phyloP scores from a whole-genome alignment of 768 basidiomycete species.

The Lactarius trivialis region DNA sequence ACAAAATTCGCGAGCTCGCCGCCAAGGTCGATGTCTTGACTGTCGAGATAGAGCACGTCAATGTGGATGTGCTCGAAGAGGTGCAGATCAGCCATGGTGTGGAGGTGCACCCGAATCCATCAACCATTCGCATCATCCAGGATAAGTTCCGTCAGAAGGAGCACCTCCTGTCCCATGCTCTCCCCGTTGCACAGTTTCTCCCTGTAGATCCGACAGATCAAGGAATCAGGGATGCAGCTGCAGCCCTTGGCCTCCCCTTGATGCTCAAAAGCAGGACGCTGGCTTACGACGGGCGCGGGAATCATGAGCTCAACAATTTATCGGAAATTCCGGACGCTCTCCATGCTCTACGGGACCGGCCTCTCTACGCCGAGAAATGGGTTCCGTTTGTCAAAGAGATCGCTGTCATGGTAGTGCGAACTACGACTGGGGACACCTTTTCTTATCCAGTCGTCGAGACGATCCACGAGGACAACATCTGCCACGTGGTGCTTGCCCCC shows the following conservation, averaged over 20 bases:
- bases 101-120: slow-evolving; percentile 64
- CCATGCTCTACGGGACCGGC: slow-evolving; percentile 57
- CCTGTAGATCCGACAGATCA: slow-evolving; percentile 48
- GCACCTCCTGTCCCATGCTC: slow-evolving; percentile 43
- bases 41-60: slow-evolving; percentile 95
- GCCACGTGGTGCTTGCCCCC: slow-evolving; percentile 89
- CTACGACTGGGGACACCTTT: slow-evolving; percentile 58
- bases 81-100: slow-evolving; percentile 37
- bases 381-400: slow-evolving; percentile 85
- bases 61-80: slow-evolving; percentile 64
- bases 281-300: slow-evolving; percentile 95
- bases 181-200: slow-evolving; percentile 55
- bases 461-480: slow-evolving; percentile 87
- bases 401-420: slow-evolving; percentile 94
- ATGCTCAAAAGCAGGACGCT: slow-evolving; percentile 96
- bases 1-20: slow-evolving; percentile 75
- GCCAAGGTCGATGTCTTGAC: slow-evolving; percentile 80
- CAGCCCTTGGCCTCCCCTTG: slow-evolving; percentile 70
- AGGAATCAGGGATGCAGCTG: slow-evolving; percentile 46
- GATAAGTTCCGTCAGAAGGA: slow-evolving; percentile 61
- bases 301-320: slow-evolving; percentile 62
- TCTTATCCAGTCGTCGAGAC: slow-evolving; percentile 95
- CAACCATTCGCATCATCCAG: slow-evolving; percentile 82
- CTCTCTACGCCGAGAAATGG: slow-evolving; percentile 92
- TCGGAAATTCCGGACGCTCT: slow-evolving; percentile 46